phyloP scores from a whole-genome alignment of 345 rosid species.

The Pistacia integerrima region DNA sequence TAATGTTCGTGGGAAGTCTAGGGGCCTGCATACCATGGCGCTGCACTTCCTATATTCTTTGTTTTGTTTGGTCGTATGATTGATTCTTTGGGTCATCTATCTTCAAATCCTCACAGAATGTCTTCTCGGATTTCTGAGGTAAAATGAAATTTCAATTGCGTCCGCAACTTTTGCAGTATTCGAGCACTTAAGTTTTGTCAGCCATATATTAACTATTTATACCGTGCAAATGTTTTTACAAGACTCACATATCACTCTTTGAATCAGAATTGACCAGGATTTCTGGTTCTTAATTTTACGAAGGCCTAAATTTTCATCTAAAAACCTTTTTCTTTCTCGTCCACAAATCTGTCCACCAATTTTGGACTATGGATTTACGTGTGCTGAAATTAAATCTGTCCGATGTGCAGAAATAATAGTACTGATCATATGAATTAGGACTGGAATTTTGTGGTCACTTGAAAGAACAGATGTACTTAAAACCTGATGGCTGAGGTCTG shows the following conservation, averaged over 20 bases:
- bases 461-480: no score
- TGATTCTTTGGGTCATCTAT: slow-evolving; percentile 65
- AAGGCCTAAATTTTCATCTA: not conserved
- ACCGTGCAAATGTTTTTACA: not conserved
- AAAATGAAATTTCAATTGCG: not conserved
- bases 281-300: not conserved
- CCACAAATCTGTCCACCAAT: no score
- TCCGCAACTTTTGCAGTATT: no score
- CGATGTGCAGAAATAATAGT: no score
- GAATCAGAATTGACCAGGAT: not conserved
- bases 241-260: not conserved
- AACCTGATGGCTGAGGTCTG: no score
- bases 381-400: no score
- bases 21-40: slow-evolving; percentile 75
- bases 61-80: slow-evolving; percentile 67
- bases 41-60: slow-evolving; percentile 70
- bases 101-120: slow-evolving; percentile 49
- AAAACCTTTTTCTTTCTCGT: not conserved
- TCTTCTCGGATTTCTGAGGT: slow-evolving; percentile 69
- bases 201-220: no score
- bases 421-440: no score
- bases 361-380: no score
- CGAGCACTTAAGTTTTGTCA: no score
- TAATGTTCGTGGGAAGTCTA: slow-evolving; percentile 63
- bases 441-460: no score